These are phyloP conservation scores for Naganishia sp. DNA, from an alignment of 1,284 basidiomycete genomes.

Conservation along the genomic window DNA sequence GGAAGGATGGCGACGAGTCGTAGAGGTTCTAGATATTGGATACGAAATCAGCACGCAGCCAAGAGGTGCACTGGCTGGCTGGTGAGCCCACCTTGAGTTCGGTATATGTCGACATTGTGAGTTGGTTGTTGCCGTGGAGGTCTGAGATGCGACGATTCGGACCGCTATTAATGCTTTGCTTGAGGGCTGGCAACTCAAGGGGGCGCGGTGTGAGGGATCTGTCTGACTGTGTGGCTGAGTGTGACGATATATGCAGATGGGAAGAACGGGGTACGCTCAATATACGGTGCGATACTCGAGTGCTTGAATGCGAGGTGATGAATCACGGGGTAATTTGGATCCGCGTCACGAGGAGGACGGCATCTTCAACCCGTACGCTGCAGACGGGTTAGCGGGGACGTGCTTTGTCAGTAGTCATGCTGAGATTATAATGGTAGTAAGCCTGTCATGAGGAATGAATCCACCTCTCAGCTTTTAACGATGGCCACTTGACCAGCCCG, in stretches of 20 bases:
- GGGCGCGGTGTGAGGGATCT: too few species aligned
- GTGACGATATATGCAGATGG: too few species aligned
- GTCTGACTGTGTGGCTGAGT: too few species aligned
- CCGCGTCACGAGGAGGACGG: not conserved
- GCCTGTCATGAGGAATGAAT: too few species aligned
- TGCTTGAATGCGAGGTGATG: not conserved
- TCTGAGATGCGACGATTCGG: too few species aligned
- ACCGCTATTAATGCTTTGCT: too few species aligned
- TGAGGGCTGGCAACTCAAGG: too few species aligned
- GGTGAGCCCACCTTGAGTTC: conserved; percentile 10
- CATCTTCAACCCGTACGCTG: not conserved
- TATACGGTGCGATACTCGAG: not conserved
- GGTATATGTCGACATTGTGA: conserved; percentile 13
- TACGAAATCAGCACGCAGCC: not conserved
- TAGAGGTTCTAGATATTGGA: conserved; percentile 57
- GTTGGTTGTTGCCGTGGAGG: too few species aligned
- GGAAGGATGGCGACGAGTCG: conserved; percentile 63
- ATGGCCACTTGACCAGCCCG: not conserved
- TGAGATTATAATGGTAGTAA: too few species aligned
- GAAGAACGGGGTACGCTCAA: too few species aligned
- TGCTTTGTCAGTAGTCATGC: too few species aligned
- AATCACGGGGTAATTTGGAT: not conserved
- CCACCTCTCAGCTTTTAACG: not conserved
- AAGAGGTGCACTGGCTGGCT: not conserved
- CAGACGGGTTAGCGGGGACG: too few species aligned